A percentile compares a stretch with the other conserved stretches of the same genome.
These are phyloP conservation scores for Colletotrichum sp. DNA, from an alignment of 2,329 filamentous ascomycete genomes.

Conservation along the genomic window DNA sequence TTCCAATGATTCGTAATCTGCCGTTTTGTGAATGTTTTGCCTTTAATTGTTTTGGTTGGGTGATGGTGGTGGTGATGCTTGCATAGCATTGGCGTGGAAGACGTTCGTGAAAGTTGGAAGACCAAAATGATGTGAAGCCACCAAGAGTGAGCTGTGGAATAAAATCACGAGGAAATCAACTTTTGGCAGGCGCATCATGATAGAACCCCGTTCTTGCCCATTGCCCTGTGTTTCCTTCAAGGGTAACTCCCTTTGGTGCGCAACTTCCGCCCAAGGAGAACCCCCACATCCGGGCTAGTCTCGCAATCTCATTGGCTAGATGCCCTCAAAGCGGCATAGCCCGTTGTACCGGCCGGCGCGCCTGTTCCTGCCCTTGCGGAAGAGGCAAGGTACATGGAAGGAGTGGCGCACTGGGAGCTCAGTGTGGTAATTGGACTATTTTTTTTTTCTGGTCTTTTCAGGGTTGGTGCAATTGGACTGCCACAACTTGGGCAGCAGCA, in stretches of 20 bases:
- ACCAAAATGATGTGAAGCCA: not conserved
- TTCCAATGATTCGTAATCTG: not conserved
- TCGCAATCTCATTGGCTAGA: not conserved
- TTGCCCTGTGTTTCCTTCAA: not conserved
- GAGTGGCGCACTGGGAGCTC: not conserved
- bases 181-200: not conserved
- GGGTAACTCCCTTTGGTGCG: not conserved
- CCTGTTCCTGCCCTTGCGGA: not conserved
- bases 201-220: not conserved
- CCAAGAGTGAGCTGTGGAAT: not conserved
- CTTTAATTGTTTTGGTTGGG: not conserved
- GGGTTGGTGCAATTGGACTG: not conserved
- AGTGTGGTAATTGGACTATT: not conserved
- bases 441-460: not conserved
- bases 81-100: not conserved
- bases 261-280: not conserved
- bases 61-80: not conserved
- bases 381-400: not conserved
- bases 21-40: not conserved
- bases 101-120: not conserved
- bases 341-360: not conserved
- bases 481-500: not conserved
- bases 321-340: not conserved
- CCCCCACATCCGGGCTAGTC: not conserved
- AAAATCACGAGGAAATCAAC: not conserved